Base-by-base conservation (phyloP, 2,329 filamentous ascomycete genomes). In the Lanzia echinophila region DNA sequence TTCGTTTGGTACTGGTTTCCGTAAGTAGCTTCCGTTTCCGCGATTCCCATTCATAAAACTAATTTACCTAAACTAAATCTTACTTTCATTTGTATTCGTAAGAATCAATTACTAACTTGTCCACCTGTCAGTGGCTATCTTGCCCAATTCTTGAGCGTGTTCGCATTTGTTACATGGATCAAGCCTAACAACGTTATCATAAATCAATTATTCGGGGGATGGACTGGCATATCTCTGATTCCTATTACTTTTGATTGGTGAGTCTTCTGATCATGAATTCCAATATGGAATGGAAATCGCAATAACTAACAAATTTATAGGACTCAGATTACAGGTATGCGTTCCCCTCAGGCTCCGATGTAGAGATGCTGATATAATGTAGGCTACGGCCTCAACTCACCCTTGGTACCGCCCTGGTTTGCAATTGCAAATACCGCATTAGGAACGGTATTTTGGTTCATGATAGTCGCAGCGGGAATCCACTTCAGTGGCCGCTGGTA, bases 391-490 rank as follows among this genome's bases (percentile, higher is more conserved):
- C 67, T 87, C 20, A 84, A 83, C 5, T 87, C 86, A 79, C 63
- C 84, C 87, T 64, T 81, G 83, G 1, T 74, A 72, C 53, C 3
- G 72, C 74, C 8, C 75, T 89, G 84, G 82, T 81, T 84, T 65
- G 86, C 84, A 8, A 88, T 88, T 59, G 84, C 82, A 54, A 90
- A 90, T 64, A 87, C 83, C 0, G 67, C 87, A 39, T 79, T 88
- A 33, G 85, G 85, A 15, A 79, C 88, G 28, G 73, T 86, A 1
- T 24, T 78, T 1, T 88, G 86, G 65, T 88, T 81, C 65, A 76
- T 87, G 54, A 47, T 67, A 83, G 69, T 77, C 4, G 74, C 81
- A 3, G 74, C 78, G 0, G 70, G 76, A 5, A 68, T 90, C n/a
- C 85, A 89, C 65, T 90, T 83, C 64, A 78, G 73, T 8, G 81